These are phyloP conservation scores for Cochlearia excelsa DNA, from an alignment of 345 rosid species.

Conservation along the genomic window DNA sequence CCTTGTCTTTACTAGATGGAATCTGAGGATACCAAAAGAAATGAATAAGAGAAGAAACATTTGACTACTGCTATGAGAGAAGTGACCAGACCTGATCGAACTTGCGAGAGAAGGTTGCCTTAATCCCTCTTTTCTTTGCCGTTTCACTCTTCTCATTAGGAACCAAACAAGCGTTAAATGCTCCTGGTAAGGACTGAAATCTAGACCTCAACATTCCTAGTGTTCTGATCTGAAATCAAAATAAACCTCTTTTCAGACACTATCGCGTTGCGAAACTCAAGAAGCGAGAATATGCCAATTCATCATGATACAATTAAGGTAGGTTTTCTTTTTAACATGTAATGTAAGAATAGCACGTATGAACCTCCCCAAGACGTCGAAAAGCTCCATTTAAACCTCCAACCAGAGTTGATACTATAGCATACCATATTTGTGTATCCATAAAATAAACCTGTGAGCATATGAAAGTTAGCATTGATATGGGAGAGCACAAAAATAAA, in stretches of 20 bases:
- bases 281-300: conserved; percentile 5
- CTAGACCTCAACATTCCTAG: conserved; percentile 56
- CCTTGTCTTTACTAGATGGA: conserved; percentile 42
- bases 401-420: conserved; percentile 74
- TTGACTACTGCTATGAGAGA: conserved; percentile 28
- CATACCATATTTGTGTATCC: conserved; percentile 93
- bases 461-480: conserved; percentile 16
- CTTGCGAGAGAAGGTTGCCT: conserved; percentile 41
- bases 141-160: conserved; percentile 44
- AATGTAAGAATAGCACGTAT: conserved; percentile 61
- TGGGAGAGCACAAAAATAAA: conserved; percentile 11
- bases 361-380: conserved; percentile 85
- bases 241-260: conserved; percentile 15
- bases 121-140: conserved; percentile 45
- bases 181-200: conserved; percentile 52
- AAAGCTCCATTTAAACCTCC: conserved; percentile 85
- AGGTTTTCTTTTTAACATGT: conserved; percentile 44
- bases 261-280: conserved; percentile 8
- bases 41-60: conserved; percentile 29
- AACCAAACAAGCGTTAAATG: conserved; percentile 48
- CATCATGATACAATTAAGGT: conserved; percentile 43
- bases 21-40: conserved; percentile 22
- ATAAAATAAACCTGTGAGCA: conserved; percentile 60
- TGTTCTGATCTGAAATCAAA: conserved; percentile 47
- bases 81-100: conserved; percentile 36